Base-by-base conservation (phyloP, 2,329 filamentous ascomycete species). In the Penicillium sp. region DNA sequence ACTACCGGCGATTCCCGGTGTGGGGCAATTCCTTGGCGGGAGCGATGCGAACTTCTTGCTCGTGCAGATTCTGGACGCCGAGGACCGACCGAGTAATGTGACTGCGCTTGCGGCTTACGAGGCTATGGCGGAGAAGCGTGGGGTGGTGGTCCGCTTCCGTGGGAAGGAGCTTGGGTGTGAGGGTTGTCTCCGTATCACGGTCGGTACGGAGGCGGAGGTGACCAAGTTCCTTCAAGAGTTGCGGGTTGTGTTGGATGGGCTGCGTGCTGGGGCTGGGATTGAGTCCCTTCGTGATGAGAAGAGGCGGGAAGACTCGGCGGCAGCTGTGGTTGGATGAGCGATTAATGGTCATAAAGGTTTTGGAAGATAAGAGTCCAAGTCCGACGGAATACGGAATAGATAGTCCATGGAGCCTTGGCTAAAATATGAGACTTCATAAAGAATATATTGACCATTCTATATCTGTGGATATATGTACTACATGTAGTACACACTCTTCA, bases 91-190 rank as follows among this genome's bases (percentile, higher is more conserved):
- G 1, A 89, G 91, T 69, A 99, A 97, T 65, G 79, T 80, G 47
- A 83, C 84, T 1, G 94, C 94, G 16, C 73, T 92, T 67, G 85
- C 84, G 11, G 88, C 93, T 8, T 99, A 99, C 73, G 86, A 95
- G 76, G 81, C 79, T 31, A 80, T 99, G 66, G 94, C 94, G 0
- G 91, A 96, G 79, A 83, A 85, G 39, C 87, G 86, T 71, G 92
- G 93, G 1, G 93, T 99, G 0, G 92, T 99, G 7, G 93, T 97
- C 4, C 82, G 94, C 52, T 99, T 97, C 75, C 82, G 94, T 65
- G 94, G 94, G 46, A 95, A 92, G 77, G 94, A 99, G 79, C 81
- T 89, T 62, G 93, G 92, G 5, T 99, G 94, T 71, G 74, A 87
- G 40, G 94, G 93, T 0, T 97, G 93, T 69, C 76, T 99, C 72